Evolutionary conservation across 768 basidiomycete genomes (phyloP), one percentile per base, ranked within the genome.

Genomic region (Multifurca ochricompacta): DNA sequence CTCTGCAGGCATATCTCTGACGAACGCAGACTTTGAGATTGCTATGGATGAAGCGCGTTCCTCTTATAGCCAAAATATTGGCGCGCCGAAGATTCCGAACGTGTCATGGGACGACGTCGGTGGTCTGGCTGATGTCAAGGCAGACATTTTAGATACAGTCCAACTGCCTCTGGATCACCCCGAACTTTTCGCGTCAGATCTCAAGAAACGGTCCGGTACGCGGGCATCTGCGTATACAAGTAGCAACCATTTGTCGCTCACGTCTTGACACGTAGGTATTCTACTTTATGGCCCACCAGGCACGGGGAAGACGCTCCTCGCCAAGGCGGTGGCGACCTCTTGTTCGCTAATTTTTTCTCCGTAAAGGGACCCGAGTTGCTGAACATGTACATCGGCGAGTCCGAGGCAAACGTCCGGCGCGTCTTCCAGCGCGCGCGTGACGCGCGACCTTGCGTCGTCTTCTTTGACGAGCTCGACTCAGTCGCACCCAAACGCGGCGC

Each of bases 351-450:
- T 67, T 96, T 97, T 70, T 87, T 97, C 71, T 94, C 91, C n/a
- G 82, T 96, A 63, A 96, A 97, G 67, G 94, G 94, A 0, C 94
- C 94, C 3, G 94, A 97, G 64, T 71, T 97, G 34, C 79, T 96
- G 47, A 95, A 95, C 70, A 97, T 97, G 94, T 97, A 95, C 70
- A 95, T 97, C 63, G 94, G 94, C 54, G 94, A 96, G 70, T 94
- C 91, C 10, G 94, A 97, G 69, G 96, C 97, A 57, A 99, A 98
- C 69, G 94, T 99, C 36, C 81, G 96, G 13, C 76, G 85, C 14
- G 83, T 97, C 1, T 97, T 97, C 68, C 90, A 94, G 66, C 80
- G 82, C 11, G 94, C 94, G 25, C 73, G 90, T 48, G 92, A 94
- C 70, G 94, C 94, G 1, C 83, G 82, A 49, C 94, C 94, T 7